Base-by-base conservation (phyloP, 306 rosid genomes). In the Quercus mongolica region DNA sequence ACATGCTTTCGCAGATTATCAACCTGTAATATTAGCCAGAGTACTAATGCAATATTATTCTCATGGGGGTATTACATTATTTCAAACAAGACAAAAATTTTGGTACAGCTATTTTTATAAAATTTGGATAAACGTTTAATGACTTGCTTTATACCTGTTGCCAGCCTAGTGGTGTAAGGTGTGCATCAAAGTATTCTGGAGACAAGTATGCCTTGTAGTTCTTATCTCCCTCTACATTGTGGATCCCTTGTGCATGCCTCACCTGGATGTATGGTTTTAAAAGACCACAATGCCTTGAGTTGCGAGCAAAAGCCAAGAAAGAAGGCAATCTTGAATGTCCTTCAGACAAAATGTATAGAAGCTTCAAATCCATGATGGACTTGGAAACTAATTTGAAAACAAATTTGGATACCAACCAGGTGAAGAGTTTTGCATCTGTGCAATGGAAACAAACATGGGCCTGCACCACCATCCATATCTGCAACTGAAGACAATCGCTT, bases 161-260 rank as follows among this genome's bases (percentile, higher is more conserved):
- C 90, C 90, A 87, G 74, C 90, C 90, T 21, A 87, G 79, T 64
- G 81, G 90, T 56, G 90, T 87, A 59, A 87, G 81, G 33, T 81
- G 83, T 17, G 90, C 90, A 76, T 87, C 90, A 70, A 87, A 87
- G 79, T 67, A 87, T 74, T 76, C 88, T 73, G 90, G 90, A 79
- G 77, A 76, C 82, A 87, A 31, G 68, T 81, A 87, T 56, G 84
- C 82, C 63, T 84, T 84, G 83, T 84, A 87, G 75, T 80, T 87
- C 80, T 87, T 87, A 19, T 85, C 88, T 74, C 90, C 90, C 3
- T 87, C 90, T 21, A 87, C 83, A 63, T 87, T 87, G 88, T 87
- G 90, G 82, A 87, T 84, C 59, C 90, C 90, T 75, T 87, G 90
- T 25, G 82, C 90, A 70, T 87, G 90, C 86, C 90, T 87, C 80